Percentiles rank a stretch among this genome's conserved stretches.
Evolutionary conservation across 306 rosid species (phyloP).

Genomic region (Acacia confusa): DNA sequence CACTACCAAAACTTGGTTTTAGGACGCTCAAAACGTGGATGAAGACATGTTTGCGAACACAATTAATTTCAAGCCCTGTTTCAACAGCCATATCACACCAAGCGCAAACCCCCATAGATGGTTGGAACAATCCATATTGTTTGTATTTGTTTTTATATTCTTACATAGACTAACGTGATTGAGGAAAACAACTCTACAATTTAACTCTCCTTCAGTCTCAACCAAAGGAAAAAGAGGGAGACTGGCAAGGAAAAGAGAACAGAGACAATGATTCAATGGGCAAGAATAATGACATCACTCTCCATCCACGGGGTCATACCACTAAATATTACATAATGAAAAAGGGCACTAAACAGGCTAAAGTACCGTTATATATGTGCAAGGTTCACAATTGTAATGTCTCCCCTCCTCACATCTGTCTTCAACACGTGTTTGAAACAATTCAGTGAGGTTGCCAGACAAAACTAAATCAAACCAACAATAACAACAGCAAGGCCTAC

Average conservation of each 20-base stretch:
- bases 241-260: conserved; percentile 5
- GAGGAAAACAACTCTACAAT: background rate
- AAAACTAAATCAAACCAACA: conserved; percentile 25
- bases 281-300: conserved; percentile 27
- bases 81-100: conserved; percentile 4
- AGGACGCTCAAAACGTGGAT: no score
- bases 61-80: background rate
- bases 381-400: conserved; percentile 21
- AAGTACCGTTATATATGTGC: conserved; percentile 28
- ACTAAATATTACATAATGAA: conserved; percentile 42
- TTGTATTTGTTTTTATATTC: background rate
- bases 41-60: background rate
- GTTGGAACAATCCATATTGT: background rate
- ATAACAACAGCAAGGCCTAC: background rate
- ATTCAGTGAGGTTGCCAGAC: conserved; percentile 20
- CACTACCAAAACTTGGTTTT: no score
- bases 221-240: background rate
- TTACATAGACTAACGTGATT: no score
- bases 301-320: conserved; percentile 34
- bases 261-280: conserved; percentile 32
- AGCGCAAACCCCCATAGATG: background rate
- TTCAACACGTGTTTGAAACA: conserved; percentile 33
- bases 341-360: conserved; percentile 30
- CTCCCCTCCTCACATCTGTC: conserved; percentile 30
- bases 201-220: background rate